Percentiles rank a stretch among this genome's conserved stretches.
These are phyloP conservation scores for Collariella sp. DNA, from an alignment of 495 filamentous ascomycete species.

Conservation along the genomic window DNA sequence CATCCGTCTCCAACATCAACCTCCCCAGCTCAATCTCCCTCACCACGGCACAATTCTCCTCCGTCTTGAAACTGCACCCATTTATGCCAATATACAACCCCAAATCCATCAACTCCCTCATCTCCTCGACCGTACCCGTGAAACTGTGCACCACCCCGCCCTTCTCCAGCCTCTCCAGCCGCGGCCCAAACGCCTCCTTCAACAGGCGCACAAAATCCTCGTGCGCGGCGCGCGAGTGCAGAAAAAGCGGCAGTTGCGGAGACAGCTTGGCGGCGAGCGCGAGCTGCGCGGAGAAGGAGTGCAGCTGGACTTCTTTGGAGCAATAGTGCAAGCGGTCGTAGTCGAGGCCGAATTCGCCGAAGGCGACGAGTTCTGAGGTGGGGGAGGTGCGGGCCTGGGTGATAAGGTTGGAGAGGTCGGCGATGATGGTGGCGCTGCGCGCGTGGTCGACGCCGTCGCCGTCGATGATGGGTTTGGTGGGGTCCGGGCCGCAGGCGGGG, in stretches of 20 bases:
- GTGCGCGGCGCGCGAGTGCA: slow-evolving; percentile 79
- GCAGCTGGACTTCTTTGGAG: slow-evolving; percentile 65
- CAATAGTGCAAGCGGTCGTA: slow-evolving; percentile 84
- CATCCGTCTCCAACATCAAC: slow-evolving; percentile 89
- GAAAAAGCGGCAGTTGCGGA: slow-evolving; percentile 75
- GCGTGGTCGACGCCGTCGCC: slow-evolving; percentile 31
- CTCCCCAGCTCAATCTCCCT: slow-evolving; percentile 60
- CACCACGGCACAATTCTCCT: slow-evolving; percentile 77
- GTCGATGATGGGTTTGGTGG: slow-evolving; percentile 32
- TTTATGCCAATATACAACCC: slow-evolving; percentile 83
- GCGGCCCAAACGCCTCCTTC: slow-evolving; percentile 35
- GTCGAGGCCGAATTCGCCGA: slow-evolving; percentile 93
- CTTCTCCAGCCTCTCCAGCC: slow-evolving; percentile 51
- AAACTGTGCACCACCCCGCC: slow-evolving; percentile 85
- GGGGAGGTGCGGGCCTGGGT: slow-evolving; percentile 31
- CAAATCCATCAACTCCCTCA: slow-evolving; percentile 62
- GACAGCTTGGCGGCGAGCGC: slow-evolving; percentile 57
- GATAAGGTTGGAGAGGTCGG: slow-evolving; percentile 51
- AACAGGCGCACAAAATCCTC: slow-evolving; percentile 67
- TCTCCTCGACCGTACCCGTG: slow-evolving; percentile 76
- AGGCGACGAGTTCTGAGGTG: slow-evolving; percentile 53
- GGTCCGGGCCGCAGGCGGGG: slow-evolving; percentile 38
- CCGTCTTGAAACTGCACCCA: slow-evolving; percentile 87
- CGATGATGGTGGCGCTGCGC: slow-evolving; percentile 40
- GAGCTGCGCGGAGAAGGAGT: slow-evolving; percentile 74